Evolutionary conservation across 495 filamentous ascomycete species (phyloP).

Genomic region (Viridothelium virens): DNA sequence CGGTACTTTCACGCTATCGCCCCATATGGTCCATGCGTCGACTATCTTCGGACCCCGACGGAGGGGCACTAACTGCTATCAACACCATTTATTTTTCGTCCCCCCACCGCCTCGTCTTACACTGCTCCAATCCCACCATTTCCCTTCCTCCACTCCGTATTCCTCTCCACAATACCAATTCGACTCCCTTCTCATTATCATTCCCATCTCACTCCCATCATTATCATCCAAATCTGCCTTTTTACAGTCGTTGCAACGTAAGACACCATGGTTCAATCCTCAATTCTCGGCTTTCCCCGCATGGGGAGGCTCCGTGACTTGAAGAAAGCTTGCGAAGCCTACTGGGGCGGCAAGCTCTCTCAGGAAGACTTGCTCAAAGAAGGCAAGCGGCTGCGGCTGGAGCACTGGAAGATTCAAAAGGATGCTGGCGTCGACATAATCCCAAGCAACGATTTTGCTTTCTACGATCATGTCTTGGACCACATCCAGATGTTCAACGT

Average conservation of each 20-base stretch:
- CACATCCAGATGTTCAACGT: slow-evolving; percentile 98
- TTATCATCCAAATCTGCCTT: not conserved
- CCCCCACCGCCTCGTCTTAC: not conserved
- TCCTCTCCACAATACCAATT: not conserved
- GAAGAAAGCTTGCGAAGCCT: slow-evolving; percentile 97
- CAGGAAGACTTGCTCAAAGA: slow-evolving; percentile 79
- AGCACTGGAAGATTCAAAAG: slow-evolving; percentile 99
- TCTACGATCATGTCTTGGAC: slow-evolving; percentile 96
- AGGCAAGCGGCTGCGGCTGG: slow-evolving; percentile 90
- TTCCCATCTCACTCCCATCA: not conserved
- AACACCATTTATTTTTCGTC: no score
- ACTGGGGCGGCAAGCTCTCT: slow-evolving; percentile 92
- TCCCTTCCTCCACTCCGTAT: not conserved
- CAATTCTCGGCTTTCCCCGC: slow-evolving; percentile 78
- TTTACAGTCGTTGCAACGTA: not conserved
- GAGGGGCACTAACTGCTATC: no score
- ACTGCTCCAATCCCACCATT: not conserved
- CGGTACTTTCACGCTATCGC: no score
- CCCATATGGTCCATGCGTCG: no score
- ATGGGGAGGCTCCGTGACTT: slow-evolving; percentile 98
- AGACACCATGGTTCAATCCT: slow-evolving; percentile 33
- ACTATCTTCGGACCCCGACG: not conserved
- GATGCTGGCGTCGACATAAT: slow-evolving; percentile 93
- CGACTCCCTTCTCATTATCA: not conserved
- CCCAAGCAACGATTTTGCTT: slow-evolving; percentile 98